phyloP scores from a whole-genome alignment of 805 yeast species.

The Metschnikowia vanudenii region DNA sequence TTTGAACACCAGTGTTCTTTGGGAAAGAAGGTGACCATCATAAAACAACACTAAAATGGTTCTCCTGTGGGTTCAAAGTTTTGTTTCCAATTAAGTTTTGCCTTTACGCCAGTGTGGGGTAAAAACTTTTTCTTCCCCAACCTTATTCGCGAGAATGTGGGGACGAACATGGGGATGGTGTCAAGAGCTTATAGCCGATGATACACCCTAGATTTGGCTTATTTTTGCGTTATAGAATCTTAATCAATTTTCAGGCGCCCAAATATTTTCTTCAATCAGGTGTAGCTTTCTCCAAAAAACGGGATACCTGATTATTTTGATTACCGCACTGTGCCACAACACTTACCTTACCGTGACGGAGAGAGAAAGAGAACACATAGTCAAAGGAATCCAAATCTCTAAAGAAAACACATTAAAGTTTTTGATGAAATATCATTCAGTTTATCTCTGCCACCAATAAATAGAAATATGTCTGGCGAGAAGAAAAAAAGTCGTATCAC shows the following conservation, averaged over 20 bases:
- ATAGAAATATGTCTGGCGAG: conserved; percentile 3
- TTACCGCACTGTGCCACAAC: background rate
- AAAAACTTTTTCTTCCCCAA: conserved; percentile 4
- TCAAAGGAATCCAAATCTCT: background rate
- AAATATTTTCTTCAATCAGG: background rate
- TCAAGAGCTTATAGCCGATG: background rate
- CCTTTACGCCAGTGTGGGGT: background rate
- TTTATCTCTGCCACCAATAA: background rate
- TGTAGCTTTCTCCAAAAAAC: too few relatives aligned
- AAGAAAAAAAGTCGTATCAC: conserved; percentile 20
- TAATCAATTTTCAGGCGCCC: background rate
- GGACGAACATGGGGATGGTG: conserved; percentile 1
- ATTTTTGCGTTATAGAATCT: background rate
- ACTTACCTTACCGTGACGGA: background rate
- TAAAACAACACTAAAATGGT: too few relatives aligned
- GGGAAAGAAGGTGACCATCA: too few relatives aligned
- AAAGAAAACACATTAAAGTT: too few relatives aligned
- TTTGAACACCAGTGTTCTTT: too few relatives aligned
- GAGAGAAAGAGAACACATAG: background rate
- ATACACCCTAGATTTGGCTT: background rate
- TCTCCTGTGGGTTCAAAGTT: too few relatives aligned
- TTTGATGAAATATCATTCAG: background rate
- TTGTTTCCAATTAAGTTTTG: background rate
- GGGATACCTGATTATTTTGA: too few relatives aligned
- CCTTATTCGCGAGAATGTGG: conserved; percentile 2